These are phyloP conservation scores for Aspergillus wentii DNA, from an alignment of 495 filamentous ascomycete species.

Conservation along the genomic window DNA sequence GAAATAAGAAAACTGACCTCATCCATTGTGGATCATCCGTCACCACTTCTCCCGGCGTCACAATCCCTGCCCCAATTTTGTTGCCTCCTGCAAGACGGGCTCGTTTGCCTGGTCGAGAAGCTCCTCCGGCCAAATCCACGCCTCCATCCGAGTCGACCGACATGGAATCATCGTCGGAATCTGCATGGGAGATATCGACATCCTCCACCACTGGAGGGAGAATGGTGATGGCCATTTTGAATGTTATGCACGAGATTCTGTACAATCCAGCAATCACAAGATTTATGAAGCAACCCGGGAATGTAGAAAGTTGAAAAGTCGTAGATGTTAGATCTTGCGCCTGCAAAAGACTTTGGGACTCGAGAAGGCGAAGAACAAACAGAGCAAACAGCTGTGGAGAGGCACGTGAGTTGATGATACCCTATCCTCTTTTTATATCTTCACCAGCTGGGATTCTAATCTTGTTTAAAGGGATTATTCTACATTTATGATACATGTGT, in stretches of 20 bases:
- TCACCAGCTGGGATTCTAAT: too few relatives aligned
- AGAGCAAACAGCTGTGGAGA: slow-evolving; percentile 14
- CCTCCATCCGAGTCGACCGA: slow-evolving; percentile 58
- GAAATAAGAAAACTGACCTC: slow-evolving; percentile 50
- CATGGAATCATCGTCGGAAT: slow-evolving; percentile 38
- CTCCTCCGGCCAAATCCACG: slow-evolving; percentile 44
- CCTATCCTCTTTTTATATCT: too few relatives aligned
- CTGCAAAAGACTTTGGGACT: slow-evolving; percentile 10
- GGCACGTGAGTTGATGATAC: slow-evolving; percentile 3
- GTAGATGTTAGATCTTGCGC: slow-evolving; percentile 1
- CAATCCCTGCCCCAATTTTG: slow-evolving; percentile 46
- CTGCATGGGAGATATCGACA: slow-evolving; percentile 19
- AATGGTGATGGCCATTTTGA: slow-evolving; percentile 74
- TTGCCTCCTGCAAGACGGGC: slow-evolving; percentile 23
- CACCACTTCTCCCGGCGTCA: slow-evolving; percentile 86
- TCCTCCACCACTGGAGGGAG: slow-evolving; percentile 54
- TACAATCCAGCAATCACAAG: not conserved
- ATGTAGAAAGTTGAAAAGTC: not conserved
- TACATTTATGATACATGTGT: too few relatives aligned
- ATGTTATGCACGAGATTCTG: not conserved
- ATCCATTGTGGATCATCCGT: slow-evolving; percentile 96
- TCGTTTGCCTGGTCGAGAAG: slow-evolving; percentile 37
- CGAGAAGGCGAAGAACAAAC: slow-evolving; percentile 18
- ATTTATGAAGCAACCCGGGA: not conserved
- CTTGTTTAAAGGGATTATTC: too few relatives aligned